These are phyloP conservation scores for Pichia sp. DNA, from an alignment of 1,139 yeast species.

Conservation along the genomic window DNA sequence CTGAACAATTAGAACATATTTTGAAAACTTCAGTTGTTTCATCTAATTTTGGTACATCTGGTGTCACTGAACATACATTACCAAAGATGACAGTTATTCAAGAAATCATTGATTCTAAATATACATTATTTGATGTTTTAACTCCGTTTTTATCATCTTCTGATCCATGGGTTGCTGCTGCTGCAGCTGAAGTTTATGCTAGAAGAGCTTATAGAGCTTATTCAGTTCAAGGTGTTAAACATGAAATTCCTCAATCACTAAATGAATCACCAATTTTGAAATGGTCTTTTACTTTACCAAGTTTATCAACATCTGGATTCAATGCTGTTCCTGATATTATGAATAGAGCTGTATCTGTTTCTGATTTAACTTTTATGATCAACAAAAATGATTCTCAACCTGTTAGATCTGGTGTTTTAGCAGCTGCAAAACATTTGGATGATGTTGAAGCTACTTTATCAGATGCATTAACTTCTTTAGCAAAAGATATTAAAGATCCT, in stretches of 20 bases:
- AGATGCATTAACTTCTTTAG: slow-evolving; percentile 69
- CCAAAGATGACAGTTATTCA: slow-evolving; percentile 77
- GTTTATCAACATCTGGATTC: slow-evolving; percentile 58
- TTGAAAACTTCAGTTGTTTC: slow-evolving; percentile 87
- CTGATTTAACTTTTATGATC: slow-evolving; percentile 81
- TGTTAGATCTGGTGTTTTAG: slow-evolving; percentile 78
- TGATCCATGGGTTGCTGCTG: slow-evolving; percentile 87
- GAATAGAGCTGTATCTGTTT: slow-evolving; percentile 87
- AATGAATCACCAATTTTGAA: slow-evolving; percentile 48
- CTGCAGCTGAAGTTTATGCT: slow-evolving; percentile 93
- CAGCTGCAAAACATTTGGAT: slow-evolving; percentile 76
- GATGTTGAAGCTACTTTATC: slow-evolving; percentile 79
- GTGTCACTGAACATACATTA: slow-evolving; percentile 61
- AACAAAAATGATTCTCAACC: slow-evolving; percentile 55
- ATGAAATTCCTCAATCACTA: slow-evolving; percentile 44
- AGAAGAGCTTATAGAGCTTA: slow-evolving; percentile 97
- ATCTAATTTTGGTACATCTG: slow-evolving; percentile 78
- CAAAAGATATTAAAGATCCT: slow-evolving; percentile 31
- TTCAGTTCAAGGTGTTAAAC: slow-evolving; percentile 68
- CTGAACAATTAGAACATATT: slow-evolving; percentile 95
- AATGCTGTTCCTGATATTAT: slow-evolving; percentile 55
- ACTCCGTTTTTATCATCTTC: slow-evolving; percentile 78
- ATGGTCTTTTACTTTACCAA: slow-evolving; percentile 89
- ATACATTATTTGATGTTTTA: slow-evolving; percentile 91
- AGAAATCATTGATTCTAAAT: slow-evolving; percentile 93